Conservation (phyloP, 2,329 filamentous ascomycete species). For the Aureobasidium sp. region DNA sequence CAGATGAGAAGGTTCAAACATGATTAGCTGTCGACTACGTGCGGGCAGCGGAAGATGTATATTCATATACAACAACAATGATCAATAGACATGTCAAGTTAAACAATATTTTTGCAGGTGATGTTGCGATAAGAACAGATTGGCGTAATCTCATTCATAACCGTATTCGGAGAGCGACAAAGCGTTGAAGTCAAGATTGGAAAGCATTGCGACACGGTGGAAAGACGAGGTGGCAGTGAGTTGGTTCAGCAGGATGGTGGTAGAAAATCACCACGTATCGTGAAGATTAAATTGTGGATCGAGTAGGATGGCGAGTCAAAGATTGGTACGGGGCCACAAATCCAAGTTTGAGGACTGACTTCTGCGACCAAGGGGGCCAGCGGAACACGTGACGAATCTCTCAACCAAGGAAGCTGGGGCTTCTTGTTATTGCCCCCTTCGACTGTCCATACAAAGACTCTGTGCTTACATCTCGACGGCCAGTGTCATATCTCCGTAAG, state of each 20-base stretch:
- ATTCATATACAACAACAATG: neutral
- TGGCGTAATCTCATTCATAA: constrained; percentile 7
- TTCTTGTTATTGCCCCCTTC: constrained; percentile 13
- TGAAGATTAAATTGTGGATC: constrained; percentile 8
- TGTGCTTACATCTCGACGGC: constrained; percentile 3
- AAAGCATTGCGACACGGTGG: neutral
- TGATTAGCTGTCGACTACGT: neutral
- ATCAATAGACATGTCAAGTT: neutral
- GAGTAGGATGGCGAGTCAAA: neutral
- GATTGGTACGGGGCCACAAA: constrained; percentile 9
- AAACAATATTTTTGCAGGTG: neutral
- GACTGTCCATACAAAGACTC: constrained; percentile 11
- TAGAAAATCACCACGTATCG: neutral
- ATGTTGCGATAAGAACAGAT: constrained; percentile 3
- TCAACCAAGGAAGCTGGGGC: neutral
- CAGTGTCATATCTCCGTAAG: constrained; percentile 12
- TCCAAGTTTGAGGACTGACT: neutral
- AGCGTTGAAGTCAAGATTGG: neutral
- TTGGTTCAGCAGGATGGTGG: neutral
- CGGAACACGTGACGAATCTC: no score
- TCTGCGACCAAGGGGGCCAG: neutral
- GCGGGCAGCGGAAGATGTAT: neutral
- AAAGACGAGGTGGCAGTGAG: neutral
- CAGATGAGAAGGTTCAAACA: constrained; percentile 40
- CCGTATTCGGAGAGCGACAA: constrained; percentile 1